These are phyloP conservation scores for Candida sanyaensis DNA, from an alignment of 1,139 yeast species.

Conservation along the genomic window DNA sequence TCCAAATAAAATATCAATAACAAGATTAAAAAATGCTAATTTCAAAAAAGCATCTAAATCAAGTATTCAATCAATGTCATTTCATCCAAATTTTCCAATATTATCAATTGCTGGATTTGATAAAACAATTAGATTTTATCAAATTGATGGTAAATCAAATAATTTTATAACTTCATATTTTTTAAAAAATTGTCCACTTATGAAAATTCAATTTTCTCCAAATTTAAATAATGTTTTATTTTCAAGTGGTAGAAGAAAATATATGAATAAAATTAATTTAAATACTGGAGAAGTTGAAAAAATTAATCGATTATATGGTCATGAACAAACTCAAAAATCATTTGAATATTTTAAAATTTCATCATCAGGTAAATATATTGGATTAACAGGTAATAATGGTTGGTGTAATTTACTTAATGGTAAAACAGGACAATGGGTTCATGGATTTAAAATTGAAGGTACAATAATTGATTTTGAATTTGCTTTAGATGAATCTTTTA, in stretches of 20 bases:
- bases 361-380: conserved; percentile 68
- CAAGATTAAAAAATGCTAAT: conserved; percentile 86
- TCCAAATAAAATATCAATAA: conserved; percentile 69
- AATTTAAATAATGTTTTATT: conserved; percentile 47
- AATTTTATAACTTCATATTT: conserved; percentile 80
- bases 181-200: conserved; percentile 77
- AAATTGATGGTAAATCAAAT: conserved; percentile 88
- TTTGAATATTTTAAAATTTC: conserved; percentile 83
- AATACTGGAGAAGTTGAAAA: conserved; percentile 76
- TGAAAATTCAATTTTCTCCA: conserved; percentile 66
- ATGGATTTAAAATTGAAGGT: conserved; percentile 89
- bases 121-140: conserved; percentile 80
- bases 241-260: conserved; percentile 91
- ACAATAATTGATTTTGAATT: conserved; percentile 79
- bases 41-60: conserved; percentile 66
- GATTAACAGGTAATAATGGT: conserved; percentile 81
- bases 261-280: conserved; percentile 90
- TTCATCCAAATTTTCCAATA: conserved; percentile 86
- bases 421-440: conserved; percentile 78
- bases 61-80: conserved; percentile 79
- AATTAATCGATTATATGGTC: conserved; percentile 88
- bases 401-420: conserved; percentile 86
- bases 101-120: conserved; percentile 92
- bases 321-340: conserved; percentile 80
- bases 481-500: conserved; percentile 51